These are phyloP conservation scores for Petasospora fabianii DNA, from an alignment of 1,139 yeast genomes.

Conservation along the genomic window DNA sequence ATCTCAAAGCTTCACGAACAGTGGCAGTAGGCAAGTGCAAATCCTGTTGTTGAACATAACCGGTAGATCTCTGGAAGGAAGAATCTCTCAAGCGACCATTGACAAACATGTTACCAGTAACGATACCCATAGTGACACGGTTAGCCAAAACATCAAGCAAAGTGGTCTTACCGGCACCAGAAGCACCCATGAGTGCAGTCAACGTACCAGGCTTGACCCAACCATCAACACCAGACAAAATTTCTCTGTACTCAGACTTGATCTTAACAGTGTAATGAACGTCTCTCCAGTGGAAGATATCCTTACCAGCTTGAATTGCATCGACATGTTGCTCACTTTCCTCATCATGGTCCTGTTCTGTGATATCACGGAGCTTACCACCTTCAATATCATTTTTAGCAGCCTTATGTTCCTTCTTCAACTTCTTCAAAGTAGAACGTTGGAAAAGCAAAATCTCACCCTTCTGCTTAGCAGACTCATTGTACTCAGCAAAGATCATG, in stretches of 20 bases:
- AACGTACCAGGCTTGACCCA: constrained; percentile 79
- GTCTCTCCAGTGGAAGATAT: constrained; percentile 77
- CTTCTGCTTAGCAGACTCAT: constrained; percentile 74
- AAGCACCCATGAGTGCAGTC: constrained; percentile 82
- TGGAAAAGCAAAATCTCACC: constrained; percentile 80
- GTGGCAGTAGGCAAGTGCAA: constrained; percentile 70
- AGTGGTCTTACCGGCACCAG: constrained; percentile 88
- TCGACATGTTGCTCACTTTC: constrained; percentile 16
- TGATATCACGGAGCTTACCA: constrained; percentile 20
- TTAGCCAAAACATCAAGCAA: constrained; percentile 70
- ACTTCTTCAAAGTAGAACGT: constrained; percentile 36
- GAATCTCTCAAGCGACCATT: constrained; percentile 66
- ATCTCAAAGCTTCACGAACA: constrained; percentile 72
- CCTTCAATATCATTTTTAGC: constrained; percentile 27
- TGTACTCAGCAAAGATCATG: constrained; percentile 55
- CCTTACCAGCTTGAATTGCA: constrained; percentile 30
- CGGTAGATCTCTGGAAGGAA: constrained; percentile 78
- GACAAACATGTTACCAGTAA: constrained; percentile 72
- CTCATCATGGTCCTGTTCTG: constrained; percentile 20
- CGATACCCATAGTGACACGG: constrained; percentile 75
- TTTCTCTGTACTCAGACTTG: constrained; percentile 59
- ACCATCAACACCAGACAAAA: constrained; percentile 70
- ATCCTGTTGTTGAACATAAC: constrained; percentile 84
- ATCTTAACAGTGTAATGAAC: constrained; percentile 71
- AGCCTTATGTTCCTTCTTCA: constrained; percentile 27